A percentile compares a stretch with the other conserved stretches of the same genome.
phyloP scores from a whole-genome alignment of 1,139 yeast species.

The Yamadazyma dushanensis region DNA sequence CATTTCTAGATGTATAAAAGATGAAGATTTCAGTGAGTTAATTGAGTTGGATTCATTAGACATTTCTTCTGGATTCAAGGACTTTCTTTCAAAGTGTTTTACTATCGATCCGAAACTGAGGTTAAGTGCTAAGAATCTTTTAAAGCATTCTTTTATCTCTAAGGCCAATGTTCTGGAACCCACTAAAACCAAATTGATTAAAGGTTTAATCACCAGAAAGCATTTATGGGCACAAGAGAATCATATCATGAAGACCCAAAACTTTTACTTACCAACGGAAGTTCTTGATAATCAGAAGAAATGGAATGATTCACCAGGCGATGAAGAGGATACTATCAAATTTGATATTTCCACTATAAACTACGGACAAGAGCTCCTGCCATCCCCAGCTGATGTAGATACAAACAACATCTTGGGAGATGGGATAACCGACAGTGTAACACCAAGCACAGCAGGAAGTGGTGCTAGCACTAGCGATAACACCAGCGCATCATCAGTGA shows the following conservation, averaged over 20 bases:
- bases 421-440: background rate
- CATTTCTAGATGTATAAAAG: slow-evolving; percentile 41
- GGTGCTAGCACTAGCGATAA: no score
- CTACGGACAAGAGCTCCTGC: slow-evolving; percentile 1
- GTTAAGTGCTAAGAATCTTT: slow-evolving; percentile 56
- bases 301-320: slow-evolving; percentile 27
- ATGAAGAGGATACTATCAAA: slow-evolving; percentile 22
- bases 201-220: slow-evolving; percentile 39
- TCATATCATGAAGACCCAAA: slow-evolving; percentile 32
- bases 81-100: slow-evolving; percentile 67
- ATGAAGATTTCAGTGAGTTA: slow-evolving; percentile 34
- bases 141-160: slow-evolving; percentile 59
- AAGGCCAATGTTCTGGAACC: slow-evolving; percentile 11
- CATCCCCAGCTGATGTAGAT: background rate
- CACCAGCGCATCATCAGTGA: slow-evolving; percentile 1
- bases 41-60: slow-evolving; percentile 28
- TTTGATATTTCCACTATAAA: slow-evolving; percentile 41
- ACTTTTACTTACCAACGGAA: slow-evolving; percentile 44
- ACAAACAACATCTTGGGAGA: background rate
- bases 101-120: slow-evolving; percentile 60
- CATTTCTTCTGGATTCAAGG: slow-evolving; percentile 36
- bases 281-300: slow-evolving; percentile 33
- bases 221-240: slow-evolving; percentile 45
- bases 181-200: slow-evolving; percentile 18
- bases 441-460: background rate